Percentiles rank a stretch among this genome's conserved stretches.
phyloP scores from a whole-genome alignment of 495 filamentous ascomycete species.

The Penicillium lagena region DNA sequence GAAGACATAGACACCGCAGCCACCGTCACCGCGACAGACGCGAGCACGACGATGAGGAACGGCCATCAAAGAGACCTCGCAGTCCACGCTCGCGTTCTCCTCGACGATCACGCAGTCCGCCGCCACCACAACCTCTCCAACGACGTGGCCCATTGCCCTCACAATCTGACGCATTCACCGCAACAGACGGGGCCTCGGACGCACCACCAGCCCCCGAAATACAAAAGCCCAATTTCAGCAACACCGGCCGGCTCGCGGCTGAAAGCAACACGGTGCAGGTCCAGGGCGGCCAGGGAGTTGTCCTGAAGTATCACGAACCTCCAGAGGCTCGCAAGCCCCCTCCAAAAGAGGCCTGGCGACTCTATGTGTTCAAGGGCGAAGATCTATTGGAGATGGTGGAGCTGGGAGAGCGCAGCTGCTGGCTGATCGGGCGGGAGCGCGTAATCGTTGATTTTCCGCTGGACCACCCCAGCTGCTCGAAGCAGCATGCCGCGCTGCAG shows the following conservation, averaged over 20 bases:
- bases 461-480: slow-evolving; percentile 86
- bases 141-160: slow-evolving; percentile 60
- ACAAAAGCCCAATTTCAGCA: slow-evolving; percentile 81
- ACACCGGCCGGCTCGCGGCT: slow-evolving; percentile 75
- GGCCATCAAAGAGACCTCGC: slow-evolving; percentile 20
- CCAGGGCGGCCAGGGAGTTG: slow-evolving; percentile 53
- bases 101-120: slow-evolving; percentile 20
- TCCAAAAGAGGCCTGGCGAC: slow-evolving; percentile 68
- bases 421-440: slow-evolving; percentile 78
- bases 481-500: slow-evolving; percentile 93
- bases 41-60: slow-evolving; percentile 13
- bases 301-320: slow-evolving; percentile 94
- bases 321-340: slow-evolving; percentile 86
- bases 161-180: slow-evolving; percentile 62
- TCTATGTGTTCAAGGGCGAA: slow-evolving; percentile 88
- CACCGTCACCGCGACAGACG: slow-evolving; percentile 24
- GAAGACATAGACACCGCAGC: slow-evolving; percentile 25
- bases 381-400: slow-evolving; percentile 76
- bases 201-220: slow-evolving; percentile 49
- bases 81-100: slow-evolving; percentile 28
- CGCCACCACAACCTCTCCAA: slow-evolving; percentile 20
- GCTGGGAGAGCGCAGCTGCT: slow-evolving; percentile 70
- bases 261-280: slow-evolving; percentile 81
- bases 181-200: slow-evolving; percentile 24
- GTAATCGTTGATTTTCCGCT: slow-evolving; percentile 75